These are phyloP conservation scores for Solanum medicagineum DNA, from an alignment of 257 asterid genomes.

Conservation along the genomic window DNA sequence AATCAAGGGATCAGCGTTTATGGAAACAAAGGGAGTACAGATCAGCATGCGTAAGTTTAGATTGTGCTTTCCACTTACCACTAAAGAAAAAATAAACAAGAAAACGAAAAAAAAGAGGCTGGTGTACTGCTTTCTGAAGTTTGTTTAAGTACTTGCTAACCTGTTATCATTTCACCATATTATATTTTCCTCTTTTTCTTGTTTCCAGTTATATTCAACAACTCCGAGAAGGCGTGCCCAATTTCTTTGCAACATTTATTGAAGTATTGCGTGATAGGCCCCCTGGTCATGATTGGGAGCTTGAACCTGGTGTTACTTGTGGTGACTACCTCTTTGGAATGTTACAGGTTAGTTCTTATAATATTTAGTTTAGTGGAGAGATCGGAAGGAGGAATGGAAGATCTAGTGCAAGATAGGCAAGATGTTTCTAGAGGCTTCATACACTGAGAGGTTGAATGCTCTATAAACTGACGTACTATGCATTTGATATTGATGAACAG, in stretches of 20 bases:
- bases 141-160: not conserved
- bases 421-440: not conserved
- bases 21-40: slow-evolving; percentile 99
- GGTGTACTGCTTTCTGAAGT: not conserved
- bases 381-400: not conserved
- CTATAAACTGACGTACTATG: not conserved
- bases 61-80: not conserved
- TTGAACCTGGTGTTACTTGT: slow-evolving; percentile 95
- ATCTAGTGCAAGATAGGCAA: not conserved
- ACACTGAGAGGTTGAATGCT: not conserved
- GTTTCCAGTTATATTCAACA: slow-evolving; percentile 83
- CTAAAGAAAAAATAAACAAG: not conserved
- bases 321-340: slow-evolving; percentile 98
- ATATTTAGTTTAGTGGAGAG: not conserved
- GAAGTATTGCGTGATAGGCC: slow-evolving; percentile 99
- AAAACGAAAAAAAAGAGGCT: not conserved
- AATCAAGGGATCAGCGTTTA: slow-evolving; percentile 91
- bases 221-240: slow-evolving; percentile 94
- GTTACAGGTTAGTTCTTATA: slow-evolving; percentile 47
- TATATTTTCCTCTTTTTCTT: not conserved
- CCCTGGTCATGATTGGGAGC: slow-evolving; percentile 99
- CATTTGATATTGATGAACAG: not conserved
- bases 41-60: slow-evolving; percentile 88
- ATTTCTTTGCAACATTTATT: slow-evolving; percentile 88
- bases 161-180: not conserved